These are phyloP conservation scores for Graphium sp. DNA, from an alignment of 2,329 filamentous ascomycete genomes.

Conservation along the genomic window DNA sequence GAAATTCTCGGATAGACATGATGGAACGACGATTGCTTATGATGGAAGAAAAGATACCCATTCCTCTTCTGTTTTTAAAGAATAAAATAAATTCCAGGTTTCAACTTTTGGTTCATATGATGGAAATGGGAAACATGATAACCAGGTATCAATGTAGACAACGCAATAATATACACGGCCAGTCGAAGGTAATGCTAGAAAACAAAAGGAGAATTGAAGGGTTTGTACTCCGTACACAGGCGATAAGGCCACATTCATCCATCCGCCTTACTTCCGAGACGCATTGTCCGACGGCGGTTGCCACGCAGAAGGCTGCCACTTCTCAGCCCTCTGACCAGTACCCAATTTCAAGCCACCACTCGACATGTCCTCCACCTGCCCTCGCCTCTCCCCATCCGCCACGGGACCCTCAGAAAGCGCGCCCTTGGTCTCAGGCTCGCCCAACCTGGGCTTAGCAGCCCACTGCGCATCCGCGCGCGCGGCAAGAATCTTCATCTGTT, in stretches of 20 bases:
- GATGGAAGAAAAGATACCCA: too few relatives aligned
- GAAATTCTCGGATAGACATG: too few relatives aligned
- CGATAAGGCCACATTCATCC: background rate
- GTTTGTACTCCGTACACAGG: background rate
- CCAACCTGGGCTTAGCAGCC: conserved; percentile 37
- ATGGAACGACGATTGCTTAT: too few relatives aligned
- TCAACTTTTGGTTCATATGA: too few relatives aligned
- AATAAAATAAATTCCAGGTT: too few relatives aligned
- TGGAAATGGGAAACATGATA: too few relatives aligned
- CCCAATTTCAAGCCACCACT: too few relatives aligned
- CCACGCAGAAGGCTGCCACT: conserved; percentile 54
- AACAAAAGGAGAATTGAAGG: conserved; percentile 1
- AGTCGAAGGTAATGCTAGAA: conserved; percentile 2
- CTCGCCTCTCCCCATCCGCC: conserved; percentile 3
- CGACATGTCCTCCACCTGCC: conserved; percentile 3
- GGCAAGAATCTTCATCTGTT: conserved; percentile 35
- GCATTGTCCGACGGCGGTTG: conserved; percentile 23
- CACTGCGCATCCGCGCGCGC: conserved; percentile 46
- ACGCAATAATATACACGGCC: too few relatives aligned
- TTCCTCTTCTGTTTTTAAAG: too few relatives aligned
- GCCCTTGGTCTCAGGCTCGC: conserved; percentile 18
- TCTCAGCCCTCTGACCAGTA: conserved; percentile 34
- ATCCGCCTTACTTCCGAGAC: too few relatives aligned
- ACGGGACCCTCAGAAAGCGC: conserved; percentile 5
- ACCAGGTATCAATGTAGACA: too few relatives aligned